Evolutionary conservation across 2,329 filamentous ascomycete genomes (phyloP).

Genomic region (Talaromyces atroroseus): DNA sequence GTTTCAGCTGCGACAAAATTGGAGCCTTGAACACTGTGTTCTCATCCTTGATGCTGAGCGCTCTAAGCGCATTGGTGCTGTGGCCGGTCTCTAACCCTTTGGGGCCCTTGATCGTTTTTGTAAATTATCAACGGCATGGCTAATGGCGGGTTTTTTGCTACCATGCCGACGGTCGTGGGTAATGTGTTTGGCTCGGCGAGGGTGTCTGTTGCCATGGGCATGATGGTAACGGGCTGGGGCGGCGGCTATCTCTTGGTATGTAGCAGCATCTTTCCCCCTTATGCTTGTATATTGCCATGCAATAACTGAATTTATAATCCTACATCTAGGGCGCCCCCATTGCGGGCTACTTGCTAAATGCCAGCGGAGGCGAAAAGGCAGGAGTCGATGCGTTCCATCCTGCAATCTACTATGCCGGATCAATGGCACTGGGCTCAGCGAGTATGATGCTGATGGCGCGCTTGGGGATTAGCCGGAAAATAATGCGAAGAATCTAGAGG

Average conservation of each 20-base stretch:
- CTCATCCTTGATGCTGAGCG: conserved; percentile 47
- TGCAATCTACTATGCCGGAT: conserved; percentile 59
- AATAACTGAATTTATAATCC: background rate
- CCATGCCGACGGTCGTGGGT: conserved; percentile 58
- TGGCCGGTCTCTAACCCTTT: conserved; percentile 56
- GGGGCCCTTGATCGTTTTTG: conserved; percentile 52
- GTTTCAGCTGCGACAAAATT: conserved; percentile 50
- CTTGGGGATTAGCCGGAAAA: conserved; percentile 34
- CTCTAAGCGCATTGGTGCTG: conserved; percentile 54
- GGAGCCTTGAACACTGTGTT: conserved; percentile 54
- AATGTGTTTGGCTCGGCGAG: conserved; percentile 54
- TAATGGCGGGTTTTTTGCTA: conserved; percentile 60
- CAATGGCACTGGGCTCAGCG: conserved; percentile 45
- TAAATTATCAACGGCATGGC: conserved; percentile 55
- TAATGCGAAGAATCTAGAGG: conserved; percentile 3
- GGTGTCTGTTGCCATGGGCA: conserved; percentile 55
- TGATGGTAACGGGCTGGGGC: conserved; percentile 58
- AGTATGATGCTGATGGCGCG: conserved; percentile 41
- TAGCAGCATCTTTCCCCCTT: background rate
- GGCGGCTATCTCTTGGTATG: conserved; percentile 55
- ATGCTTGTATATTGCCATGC: background rate
- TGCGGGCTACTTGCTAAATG: conserved; percentile 54
- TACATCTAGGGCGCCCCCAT: conserved; percentile 49
- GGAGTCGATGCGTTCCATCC: conserved; percentile 53
- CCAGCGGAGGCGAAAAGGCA: conserved; percentile 47